Evolutionary conservation across 2,329 filamentous ascomycete genomes (phyloP), one percentile per base, ranked within the genome.

Genomic region (Chrysoporthe austroafricana): DNA sequence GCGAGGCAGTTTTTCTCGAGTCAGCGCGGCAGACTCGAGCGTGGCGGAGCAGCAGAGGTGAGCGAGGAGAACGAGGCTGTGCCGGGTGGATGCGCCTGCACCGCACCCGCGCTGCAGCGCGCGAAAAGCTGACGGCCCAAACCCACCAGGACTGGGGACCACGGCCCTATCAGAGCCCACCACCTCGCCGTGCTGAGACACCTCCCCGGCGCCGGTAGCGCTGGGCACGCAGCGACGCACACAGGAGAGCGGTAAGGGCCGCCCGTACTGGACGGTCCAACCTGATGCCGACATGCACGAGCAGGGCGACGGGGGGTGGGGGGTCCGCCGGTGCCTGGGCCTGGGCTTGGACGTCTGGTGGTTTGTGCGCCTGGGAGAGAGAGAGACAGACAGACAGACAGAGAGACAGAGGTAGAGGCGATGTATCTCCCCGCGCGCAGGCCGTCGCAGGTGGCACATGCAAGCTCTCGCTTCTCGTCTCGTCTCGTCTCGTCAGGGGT

Each of bases 1-100:
- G 64, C 69, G 65, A 70, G 69, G 69, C 69, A 67, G 59, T 70
- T 70, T 68, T 65, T 57, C 43, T 62, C 62, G 67, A 69, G 67
- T 70, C 69, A 70, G 69, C 69, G 64, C 65, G 66, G 63, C 56
- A 66, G 67, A 69, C 61, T 62, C 21, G 43, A 34, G 11, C 32
- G 69, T 66, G 69, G 69, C 69, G 69, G 67, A 70, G 69, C 69
- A 70, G 46, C 7, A 39, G 58, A 42, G 32, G 42, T 46, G 58
- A 43, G 62, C 61, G 65, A 56, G 52, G 18, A 6, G 34, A 2
- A 21, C 62, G 66, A 66, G 69, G 69, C 69, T 70, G 69, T 71
- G 69, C 59, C n/a, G 16, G 43, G 43, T 48, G 48, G 43, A 58
- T 60, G 44, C 48, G 48, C 46, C 26, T 39, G 64, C 18, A n/a